Evolutionary conservation across 768 basidiomycete genomes (phyloP), one percentile per base, ranked within the genome.

Genomic region (Termitomyces sp.): DNA sequence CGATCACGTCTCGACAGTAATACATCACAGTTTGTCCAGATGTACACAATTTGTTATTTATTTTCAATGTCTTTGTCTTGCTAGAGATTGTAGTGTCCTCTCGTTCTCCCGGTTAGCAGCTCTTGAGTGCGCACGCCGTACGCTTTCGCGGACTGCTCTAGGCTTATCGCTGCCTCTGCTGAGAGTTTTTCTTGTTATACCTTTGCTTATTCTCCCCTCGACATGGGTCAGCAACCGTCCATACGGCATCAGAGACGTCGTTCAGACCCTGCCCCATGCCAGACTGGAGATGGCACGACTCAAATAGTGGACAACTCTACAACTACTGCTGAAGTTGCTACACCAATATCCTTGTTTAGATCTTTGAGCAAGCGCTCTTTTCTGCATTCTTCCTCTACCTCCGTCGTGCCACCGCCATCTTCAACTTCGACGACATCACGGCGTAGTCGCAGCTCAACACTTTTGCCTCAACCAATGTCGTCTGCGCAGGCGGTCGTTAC

Each of bases 221-320:
- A 45, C 46, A 57, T 61, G 53, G 23, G 26, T 21, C 51, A 41
- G 43, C 30, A 47, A 51, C 19, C 55, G 5, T 43, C 55, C 48
- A 31, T 42, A 42, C 47, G 50, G 23, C 43, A 37, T 42, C 58
- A 54, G 28, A 42, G 47, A 47, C 60, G 58, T 53, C 60, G 46
- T 53, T 44, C 31, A 33, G 46, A 52, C n/a, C 33, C 50, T 48
- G 47, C 38, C 7, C 53, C 62, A 40, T 54, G 55, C 11, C 60
- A 59, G 47, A 45, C 21, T 7, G 40, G 35, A 26, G 33, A 6
- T 23, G 47, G 35, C 15, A 21, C 40, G 15, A 46, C 14, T 14
- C 49, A 10, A 9, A 15, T 47, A 11, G 21, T 9, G 19, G 37
- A 28, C 42, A 23, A 17, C 43, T 37, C 42, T 35, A 43, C 33